Evolutionary conservation across 768 basidiomycete species (phyloP).

Genomic region (Auricularia sp.): DNA sequence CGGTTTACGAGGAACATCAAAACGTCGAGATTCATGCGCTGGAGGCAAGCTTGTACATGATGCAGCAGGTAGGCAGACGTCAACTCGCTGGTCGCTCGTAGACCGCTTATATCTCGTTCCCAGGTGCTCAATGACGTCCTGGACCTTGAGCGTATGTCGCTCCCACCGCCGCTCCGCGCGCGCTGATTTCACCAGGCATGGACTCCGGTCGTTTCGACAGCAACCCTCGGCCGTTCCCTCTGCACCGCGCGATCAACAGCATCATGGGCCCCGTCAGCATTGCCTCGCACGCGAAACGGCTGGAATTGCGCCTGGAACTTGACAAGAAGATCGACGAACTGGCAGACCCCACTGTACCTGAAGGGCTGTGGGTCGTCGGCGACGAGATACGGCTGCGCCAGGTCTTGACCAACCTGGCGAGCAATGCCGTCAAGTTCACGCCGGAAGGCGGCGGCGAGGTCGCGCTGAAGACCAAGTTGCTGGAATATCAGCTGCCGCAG

Average conservation of each 20-base stretch:
- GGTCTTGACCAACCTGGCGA: constrained; percentile 29
- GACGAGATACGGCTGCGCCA: constrained; percentile 33
- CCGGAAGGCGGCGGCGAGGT: constrained; percentile 15
- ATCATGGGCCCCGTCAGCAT: constrained; percentile 19
- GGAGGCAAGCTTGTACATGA: constrained; percentile 26
- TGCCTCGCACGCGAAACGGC: constrained; percentile 14
- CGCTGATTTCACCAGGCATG: background rate
- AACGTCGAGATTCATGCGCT: constrained; percentile 35
- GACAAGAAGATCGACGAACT: constrained; percentile 30
- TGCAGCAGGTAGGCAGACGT: constrained; percentile 13
- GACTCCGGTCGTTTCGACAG: constrained; percentile 1
- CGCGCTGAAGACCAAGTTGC: background rate
- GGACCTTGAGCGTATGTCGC: constrained; percentile 8
- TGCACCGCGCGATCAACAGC: constrained; percentile 19
- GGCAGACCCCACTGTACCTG: constrained; percentile 9
- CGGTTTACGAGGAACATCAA: constrained; percentile 22
- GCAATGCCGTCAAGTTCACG: constrained; percentile 24
- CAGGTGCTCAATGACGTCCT: constrained; percentile 10
- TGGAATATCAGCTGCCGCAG: background rate
- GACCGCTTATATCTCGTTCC: too few species aligned
- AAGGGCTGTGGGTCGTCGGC: constrained; percentile 25
- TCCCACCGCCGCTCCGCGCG: background rate
- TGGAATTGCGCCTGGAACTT: constrained; percentile 23
- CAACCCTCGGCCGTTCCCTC: constrained; percentile 9
- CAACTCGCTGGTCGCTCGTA: too few species aligned